A percentile compares a stretch with the other conserved stretches of the same genome.
Evolutionary conservation across 371 early-diverging fungal species (phyloP).

Genomic region (Syncephalastrum contaminatum): DNA sequence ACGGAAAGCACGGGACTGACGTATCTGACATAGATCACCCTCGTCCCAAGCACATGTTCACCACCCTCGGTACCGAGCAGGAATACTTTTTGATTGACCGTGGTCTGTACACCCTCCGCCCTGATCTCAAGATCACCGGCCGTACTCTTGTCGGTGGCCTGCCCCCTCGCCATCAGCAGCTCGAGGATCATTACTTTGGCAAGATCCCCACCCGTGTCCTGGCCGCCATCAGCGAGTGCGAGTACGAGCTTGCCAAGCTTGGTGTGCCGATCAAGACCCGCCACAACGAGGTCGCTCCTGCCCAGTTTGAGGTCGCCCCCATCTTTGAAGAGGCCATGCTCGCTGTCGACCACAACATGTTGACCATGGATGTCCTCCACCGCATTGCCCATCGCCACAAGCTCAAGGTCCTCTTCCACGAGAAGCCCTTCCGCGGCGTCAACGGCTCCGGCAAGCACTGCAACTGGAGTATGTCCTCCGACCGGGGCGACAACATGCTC

Average conservation of each 20-base stretch:
- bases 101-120: slow-evolving; percentile 85
- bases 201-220: slow-evolving; percentile 93
- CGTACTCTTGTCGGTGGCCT: slow-evolving; percentile 92
- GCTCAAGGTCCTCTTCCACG: slow-evolving; percentile 96
- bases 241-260: slow-evolving; percentile 88
- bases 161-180: slow-evolving; percentile 97
- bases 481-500: slow-evolving; percentile 92
- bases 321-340: slow-evolving; percentile 95
- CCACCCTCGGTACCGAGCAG: slow-evolving; percentile 96
- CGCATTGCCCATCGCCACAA: slow-evolving; percentile 96
- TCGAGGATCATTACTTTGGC: slow-evolving; percentile 99
- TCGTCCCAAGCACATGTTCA: slow-evolving; percentile 75
- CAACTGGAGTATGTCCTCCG: slow-evolving; percentile 98
- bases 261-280: slow-evolving; percentile 98
- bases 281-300: slow-evolving; percentile 99
- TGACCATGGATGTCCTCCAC: slow-evolving; percentile 96
- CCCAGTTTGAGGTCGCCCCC: slow-evolving; percentile 97
- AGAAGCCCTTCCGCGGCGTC: slow-evolving; percentile 98
- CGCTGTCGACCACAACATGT: slow-evolving; percentile 98
- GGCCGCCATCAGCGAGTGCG: slow-evolving; percentile 89
- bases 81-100: slow-evolving; percentile 98
- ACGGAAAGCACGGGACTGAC: too few species aligned
- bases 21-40: slow-evolving; percentile 20
- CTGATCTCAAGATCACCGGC: slow-evolving; percentile 95
- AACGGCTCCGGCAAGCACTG: slow-evolving; percentile 99